Percentiles rank a stretch among this genome's conserved stretches.
These are phyloP conservation scores for Ogataea kodamae DNA, from an alignment of 805 yeast species.

Conservation along the genomic window DNA sequence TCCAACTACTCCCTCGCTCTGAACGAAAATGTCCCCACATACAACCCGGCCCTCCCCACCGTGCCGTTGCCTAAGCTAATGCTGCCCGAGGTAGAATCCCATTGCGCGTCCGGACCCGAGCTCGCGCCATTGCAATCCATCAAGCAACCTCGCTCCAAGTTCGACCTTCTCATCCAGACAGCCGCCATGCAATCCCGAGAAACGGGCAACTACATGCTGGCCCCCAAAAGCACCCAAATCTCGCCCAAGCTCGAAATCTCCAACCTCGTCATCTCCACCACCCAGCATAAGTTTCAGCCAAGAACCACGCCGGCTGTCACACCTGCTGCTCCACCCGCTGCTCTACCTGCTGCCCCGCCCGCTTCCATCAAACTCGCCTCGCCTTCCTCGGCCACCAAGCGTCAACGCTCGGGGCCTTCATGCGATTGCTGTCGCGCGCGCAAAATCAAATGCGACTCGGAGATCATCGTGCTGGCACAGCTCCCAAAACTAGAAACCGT, in stretches of 20 bases:
- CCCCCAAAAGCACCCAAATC: constrained; percentile 13
- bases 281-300: too few species aligned
- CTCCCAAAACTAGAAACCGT: constrained; percentile 10
- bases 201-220: constrained; percentile 3
- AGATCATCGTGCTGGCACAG: constrained; percentile 36
- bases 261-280: constrained; percentile 15
- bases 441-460: constrained; percentile 73
- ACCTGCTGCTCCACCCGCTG: constrained; percentile 1
- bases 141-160: constrained; percentile 22
- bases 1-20: constrained; percentile 30
- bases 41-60: constrained; percentile 18
- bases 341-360: constrained; percentile 5
- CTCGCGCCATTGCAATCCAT: constrained; percentile 3
- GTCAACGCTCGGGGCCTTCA: constrained; percentile 73
- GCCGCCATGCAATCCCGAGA: constrained; percentile 23
- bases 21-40: constrained; percentile 30
- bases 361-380: constrained; percentile 32
- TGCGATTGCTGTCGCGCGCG: constrained; percentile 69
- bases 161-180: constrained; percentile 32
- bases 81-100: constrained; percentile 6
- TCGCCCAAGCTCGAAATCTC: constrained; percentile 23
- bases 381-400: constrained; percentile 31
- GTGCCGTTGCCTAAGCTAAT: constrained; percentile 8
- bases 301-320: too few species aligned
- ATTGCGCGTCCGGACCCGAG: constrained; percentile 1